These are phyloP conservation scores for Moesziomyces sp. DNA, from an alignment of 1,284 basidiomycete genomes.

Conservation along the genomic window DNA sequence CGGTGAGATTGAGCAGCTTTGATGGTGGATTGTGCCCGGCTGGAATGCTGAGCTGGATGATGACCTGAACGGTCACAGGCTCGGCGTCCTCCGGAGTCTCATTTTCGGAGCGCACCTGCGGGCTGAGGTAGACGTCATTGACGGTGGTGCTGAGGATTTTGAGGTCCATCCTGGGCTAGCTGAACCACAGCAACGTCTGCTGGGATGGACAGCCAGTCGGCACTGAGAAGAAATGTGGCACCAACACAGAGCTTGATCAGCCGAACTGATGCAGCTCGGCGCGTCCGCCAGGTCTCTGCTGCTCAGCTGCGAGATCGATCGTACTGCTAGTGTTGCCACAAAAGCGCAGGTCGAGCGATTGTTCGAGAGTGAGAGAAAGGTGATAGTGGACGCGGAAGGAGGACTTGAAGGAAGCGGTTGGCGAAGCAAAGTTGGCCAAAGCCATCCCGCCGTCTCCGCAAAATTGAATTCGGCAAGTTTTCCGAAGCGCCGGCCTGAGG, in stretches of 20 bases:
- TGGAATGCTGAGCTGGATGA: constrained; percentile 48
- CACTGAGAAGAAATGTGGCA: no score
- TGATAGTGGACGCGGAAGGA: no score
- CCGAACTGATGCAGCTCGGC: background rate
- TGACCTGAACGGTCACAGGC: constrained; percentile 36
- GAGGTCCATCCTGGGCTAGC: constrained; percentile 35
- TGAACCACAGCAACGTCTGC: no score
- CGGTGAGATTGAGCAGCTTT: constrained; percentile 32
- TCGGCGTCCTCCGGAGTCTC: constrained; percentile 37
- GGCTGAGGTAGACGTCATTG: constrained; percentile 45
- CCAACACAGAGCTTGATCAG: background rate
- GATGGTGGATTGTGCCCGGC: constrained; percentile 31
- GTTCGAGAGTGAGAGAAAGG: no score
- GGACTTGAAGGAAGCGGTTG: no score
- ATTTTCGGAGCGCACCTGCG: constrained; percentile 30
- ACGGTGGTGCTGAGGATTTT: constrained; percentile 51
- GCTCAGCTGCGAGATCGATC: no score
- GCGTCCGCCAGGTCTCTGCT: background rate
- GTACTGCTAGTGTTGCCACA: no score
- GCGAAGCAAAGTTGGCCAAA: no score
- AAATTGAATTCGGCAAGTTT: background rate
- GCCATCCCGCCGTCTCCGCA: background rate
- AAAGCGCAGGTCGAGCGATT: no score
- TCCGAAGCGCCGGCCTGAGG: background rate
- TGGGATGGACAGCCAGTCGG: no score